Evolutionary conservation across 352 stramenopile genomes (phyloP).

Genomic region (Phytophthora kernoviae): DNA sequence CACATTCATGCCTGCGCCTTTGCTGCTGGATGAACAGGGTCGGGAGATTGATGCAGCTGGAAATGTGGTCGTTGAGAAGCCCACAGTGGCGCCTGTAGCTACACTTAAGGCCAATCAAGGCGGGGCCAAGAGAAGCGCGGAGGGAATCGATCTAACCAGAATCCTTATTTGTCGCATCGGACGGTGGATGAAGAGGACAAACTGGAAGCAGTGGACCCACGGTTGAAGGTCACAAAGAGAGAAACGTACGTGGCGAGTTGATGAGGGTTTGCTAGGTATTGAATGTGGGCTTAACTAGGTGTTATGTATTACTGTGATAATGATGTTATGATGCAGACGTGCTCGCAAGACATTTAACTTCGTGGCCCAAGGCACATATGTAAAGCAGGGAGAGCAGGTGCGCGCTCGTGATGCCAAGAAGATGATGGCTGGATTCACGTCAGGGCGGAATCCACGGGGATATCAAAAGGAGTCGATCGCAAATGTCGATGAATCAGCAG

Average conservation of each 20-base stretch:
- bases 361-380: slow-evolving; percentile 82
- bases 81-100: slow-evolving; percentile 39
- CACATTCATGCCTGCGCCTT: slow-evolving; percentile 74
- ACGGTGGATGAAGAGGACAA: slow-evolving; percentile 76
- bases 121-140: slow-evolving; percentile 15
- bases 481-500: slow-evolving; percentile 54
- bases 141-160: slow-evolving; percentile 45
- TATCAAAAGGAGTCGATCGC: slow-evolving; percentile 86
- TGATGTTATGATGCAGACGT: slow-evolving; percentile 45
- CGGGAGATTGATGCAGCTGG: slow-evolving; percentile 77
- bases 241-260: slow-evolving; percentile 66
- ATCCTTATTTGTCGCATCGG: slow-evolving; percentile 83
- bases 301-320: background rate
- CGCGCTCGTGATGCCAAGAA: slow-evolving; percentile 86
- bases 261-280: slow-evolving; percentile 4
- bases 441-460: slow-evolving; percentile 75
- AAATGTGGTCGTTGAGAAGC: slow-evolving; percentile 67
- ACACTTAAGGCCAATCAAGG: slow-evolving; percentile 66
- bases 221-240: slow-evolving; percentile 75
- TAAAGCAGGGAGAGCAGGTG: slow-evolving; percentile 84
- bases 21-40: slow-evolving; percentile 80
- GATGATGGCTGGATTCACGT: slow-evolving; percentile 89
- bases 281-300: slow-evolving; percentile 12
- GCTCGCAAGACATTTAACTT: slow-evolving; percentile 85
- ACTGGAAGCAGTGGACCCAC: slow-evolving; percentile 70